These are phyloP conservation scores for Salvia hispanica DNA, from an alignment of 257 asterid genomes.

Conservation along the genomic window DNA sequence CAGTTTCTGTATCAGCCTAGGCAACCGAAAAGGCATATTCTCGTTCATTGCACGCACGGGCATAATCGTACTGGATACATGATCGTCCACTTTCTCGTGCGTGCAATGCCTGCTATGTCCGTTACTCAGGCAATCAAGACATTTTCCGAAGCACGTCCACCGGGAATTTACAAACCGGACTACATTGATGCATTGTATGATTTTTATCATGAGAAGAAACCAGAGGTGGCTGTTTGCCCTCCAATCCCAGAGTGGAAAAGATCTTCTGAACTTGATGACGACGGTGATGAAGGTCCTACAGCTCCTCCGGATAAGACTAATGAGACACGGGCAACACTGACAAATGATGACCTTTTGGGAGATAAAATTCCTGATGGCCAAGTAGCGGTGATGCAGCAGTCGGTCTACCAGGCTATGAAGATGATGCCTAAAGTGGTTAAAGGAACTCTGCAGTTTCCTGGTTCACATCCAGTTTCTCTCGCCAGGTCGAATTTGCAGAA, in stretches of 20 bases:
- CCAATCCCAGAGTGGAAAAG: constrained; percentile 92
- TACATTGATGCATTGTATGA: constrained; percentile 80
- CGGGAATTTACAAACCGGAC: constrained; percentile 94
- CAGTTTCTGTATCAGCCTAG: constrained; percentile 73
- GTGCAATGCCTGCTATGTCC: constrained; percentile 59
- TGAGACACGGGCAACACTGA: constrained; percentile 55
- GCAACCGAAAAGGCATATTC: constrained; percentile 67
- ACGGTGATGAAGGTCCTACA: constrained; percentile 61
- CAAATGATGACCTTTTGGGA: constrained; percentile 90
- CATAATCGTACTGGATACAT: constrained; percentile 98
- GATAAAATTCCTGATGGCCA: too few species aligned
- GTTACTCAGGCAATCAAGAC: constrained; percentile 87
- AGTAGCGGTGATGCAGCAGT: too few species aligned
- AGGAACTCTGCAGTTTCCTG: constrained; percentile 78
- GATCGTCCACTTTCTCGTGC: constrained; percentile 94
- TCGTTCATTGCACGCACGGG: constrained; percentile 98
- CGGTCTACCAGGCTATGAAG: constrained; percentile 77
- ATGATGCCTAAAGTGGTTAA: constrained; percentile 48
- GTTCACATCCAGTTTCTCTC: constrained; percentile 98
- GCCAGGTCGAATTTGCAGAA: constrained; percentile 88
- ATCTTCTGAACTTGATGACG: constrained; percentile 83
- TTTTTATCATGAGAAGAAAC: constrained; percentile 94
- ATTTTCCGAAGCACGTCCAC: constrained; percentile 93
- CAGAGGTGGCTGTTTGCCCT: constrained; percentile 79
- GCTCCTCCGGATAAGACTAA: constrained; percentile 59